phyloP scores from a whole-genome alignment of 805 yeast genomes.

The Limtongia smithiae region DNA sequence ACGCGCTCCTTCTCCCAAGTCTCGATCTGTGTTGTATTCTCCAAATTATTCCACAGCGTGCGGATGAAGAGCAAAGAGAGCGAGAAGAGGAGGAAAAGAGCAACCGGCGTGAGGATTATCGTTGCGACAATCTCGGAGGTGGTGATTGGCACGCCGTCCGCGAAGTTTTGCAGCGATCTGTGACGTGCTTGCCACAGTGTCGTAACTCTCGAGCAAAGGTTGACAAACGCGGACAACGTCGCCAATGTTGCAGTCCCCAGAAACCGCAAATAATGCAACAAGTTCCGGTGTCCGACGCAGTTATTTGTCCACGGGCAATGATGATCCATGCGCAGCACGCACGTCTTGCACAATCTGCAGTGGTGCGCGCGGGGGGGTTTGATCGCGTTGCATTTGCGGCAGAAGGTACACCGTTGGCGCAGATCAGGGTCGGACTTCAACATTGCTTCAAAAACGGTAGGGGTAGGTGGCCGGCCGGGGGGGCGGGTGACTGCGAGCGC shows the following conservation, averaged over 20 bases:
- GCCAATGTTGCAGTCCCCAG: conserved; percentile 53
- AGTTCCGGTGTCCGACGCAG: conserved; percentile 77
- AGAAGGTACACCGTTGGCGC: conserved; percentile 48
- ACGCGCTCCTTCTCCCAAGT: conserved; percentile 87
- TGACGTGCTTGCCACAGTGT: conserved; percentile 42
- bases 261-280: conserved; percentile 78
- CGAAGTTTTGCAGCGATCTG: conserved; percentile 38
- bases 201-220: conserved; percentile 43
- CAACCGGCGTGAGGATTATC: conserved; percentile 52
- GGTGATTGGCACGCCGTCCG: too few species aligned
- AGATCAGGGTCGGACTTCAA: conserved; percentile 46
- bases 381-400: conserved; percentile 57
- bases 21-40: conserved; percentile 87
- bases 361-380: conserved; percentile 87
- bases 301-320: conserved; percentile 93
- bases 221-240: conserved; percentile 41
- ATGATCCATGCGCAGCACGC: conserved; percentile 90
- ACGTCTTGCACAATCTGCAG: conserved; percentile 61
- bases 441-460: conserved; percentile 42
- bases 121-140: conserved; percentile 54
- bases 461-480: conserved; percentile 66
- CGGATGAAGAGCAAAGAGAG: conserved; percentile 59
- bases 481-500: conserved; percentile 56
- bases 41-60: conserved; percentile 51
- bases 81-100: conserved; percentile 57